Conservation (phyloP, 2,329 filamentous ascomycete species). For the Geosmithia morbida region DNA sequence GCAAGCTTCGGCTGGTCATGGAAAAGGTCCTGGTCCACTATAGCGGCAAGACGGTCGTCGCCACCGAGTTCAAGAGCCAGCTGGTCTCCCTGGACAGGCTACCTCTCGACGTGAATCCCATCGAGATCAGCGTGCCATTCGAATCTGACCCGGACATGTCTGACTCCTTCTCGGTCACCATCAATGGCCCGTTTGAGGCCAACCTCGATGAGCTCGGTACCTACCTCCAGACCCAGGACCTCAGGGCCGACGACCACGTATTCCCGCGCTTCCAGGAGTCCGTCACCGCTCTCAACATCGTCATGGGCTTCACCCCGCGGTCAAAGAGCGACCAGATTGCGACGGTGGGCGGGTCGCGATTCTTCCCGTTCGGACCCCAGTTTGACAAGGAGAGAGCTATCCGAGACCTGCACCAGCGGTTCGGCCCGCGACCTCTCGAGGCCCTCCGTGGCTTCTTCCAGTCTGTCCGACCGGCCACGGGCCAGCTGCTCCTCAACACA, state of each 20-base stretch:
- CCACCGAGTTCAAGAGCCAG: slow-evolving; percentile 36
- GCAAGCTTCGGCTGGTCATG: slow-evolving; percentile 28
- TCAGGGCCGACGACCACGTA: slow-evolving; percentile 15
- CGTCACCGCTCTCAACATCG: slow-evolving; percentile 36
- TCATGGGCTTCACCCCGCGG: slow-evolving; percentile 30
- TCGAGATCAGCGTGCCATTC: slow-evolving; percentile 18
- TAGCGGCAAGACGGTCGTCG: slow-evolving; percentile 15
- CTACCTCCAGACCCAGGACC: slow-evolving; percentile 28
- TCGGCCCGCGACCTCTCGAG: slow-evolving; percentile 13
- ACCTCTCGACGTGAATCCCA: slow-evolving; percentile 13
- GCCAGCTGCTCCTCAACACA: slow-evolving; percentile 36
- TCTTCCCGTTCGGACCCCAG: slow-evolving; percentile 24
- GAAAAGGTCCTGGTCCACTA: slow-evolving; percentile 20
- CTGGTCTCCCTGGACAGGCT: slow-evolving; percentile 25
- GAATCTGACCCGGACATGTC: slow-evolving; percentile 14
- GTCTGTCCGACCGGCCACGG: slow-evolving; percentile 37
- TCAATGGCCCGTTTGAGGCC: slow-evolving; percentile 23
- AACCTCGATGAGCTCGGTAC: slow-evolving; percentile 23
- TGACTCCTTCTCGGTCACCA: slow-evolving; percentile 23
- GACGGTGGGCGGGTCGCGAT: slow-evolving; percentile 30
- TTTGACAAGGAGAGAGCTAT: slow-evolving; percentile 8
- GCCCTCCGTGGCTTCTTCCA: slow-evolving; percentile 40
- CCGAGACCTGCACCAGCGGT: slow-evolving; percentile 5
- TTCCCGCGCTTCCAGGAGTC: slow-evolving; percentile 34
- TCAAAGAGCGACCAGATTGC: slow-evolving; percentile 16